Conservation (phyloP, 164 flowering plant genomes). For the Chimonanthus salicifolius region DNA sequence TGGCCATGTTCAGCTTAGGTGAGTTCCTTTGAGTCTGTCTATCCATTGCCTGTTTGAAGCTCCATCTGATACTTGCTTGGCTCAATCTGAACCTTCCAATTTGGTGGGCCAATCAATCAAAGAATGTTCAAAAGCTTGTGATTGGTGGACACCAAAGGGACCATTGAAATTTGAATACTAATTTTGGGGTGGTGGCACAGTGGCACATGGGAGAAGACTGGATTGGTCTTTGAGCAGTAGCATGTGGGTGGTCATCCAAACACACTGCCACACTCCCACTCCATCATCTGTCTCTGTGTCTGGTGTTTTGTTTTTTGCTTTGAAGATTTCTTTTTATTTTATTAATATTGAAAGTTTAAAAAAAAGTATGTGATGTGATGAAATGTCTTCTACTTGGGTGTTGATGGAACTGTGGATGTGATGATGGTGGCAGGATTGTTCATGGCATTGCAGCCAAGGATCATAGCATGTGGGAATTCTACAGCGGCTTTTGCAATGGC, state of each 20-base stretch:
- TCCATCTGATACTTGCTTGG: not conserved
- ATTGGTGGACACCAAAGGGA: not conserved
- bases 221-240: no score
- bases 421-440: slow-evolving; percentile 56
- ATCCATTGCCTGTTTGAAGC: not conserved
- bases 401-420: not conserved
- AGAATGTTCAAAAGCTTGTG: not conserved
- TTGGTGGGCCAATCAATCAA: no score
- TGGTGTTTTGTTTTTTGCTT: not conserved
- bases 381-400: not conserved
- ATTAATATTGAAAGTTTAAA: not conserved
- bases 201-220: no score
- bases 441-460: slow-evolving; percentile 97
- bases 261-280: not conserved
- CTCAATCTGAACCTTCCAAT: not conserved
- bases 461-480: slow-evolving; percentile 93
- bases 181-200: no score
- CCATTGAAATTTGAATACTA: not conserved
- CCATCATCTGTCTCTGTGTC: not conserved
- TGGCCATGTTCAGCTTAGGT: slow-evolving; percentile 99
- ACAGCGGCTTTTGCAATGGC: slow-evolving; percentile 83
- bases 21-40: slow-evolving; percentile 4
- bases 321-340: not conserved
- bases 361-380: not conserved
- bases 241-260: not conserved